Evolutionary conservation across 164 flowering plant species (phyloP).

Genomic region (Dillenia turbinata): DNA sequence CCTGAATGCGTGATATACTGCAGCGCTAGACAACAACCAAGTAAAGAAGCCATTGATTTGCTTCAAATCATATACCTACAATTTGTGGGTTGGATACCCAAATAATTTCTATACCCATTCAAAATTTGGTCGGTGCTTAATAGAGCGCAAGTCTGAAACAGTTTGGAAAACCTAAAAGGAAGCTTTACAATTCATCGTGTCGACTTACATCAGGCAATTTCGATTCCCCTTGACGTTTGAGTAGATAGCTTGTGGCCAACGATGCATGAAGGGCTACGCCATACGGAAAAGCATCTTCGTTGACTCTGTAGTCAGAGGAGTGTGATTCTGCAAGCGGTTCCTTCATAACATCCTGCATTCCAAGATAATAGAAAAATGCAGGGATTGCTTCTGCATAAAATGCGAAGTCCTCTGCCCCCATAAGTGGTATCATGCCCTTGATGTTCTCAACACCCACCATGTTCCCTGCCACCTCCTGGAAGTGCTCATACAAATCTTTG

Average conservation of each 20-base stretch:
- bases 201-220: neutral
- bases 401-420: slow-evolving; percentile 98
- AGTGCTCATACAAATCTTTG: slow-evolving; percentile 59
- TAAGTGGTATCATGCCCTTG: slow-evolving; percentile 48
- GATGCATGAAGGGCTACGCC: slow-evolving; percentile 72
- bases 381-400: slow-evolving; percentile 77
- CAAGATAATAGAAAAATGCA: slow-evolving; percentile 71
- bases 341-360: slow-evolving; percentile 49
- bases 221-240: slow-evolving; percentile 12
- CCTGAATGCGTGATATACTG: too few relatives aligned
- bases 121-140: too few relatives aligned
- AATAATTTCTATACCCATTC: too few relatives aligned
- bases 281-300: slow-evolving; percentile 49
- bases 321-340: slow-evolving; percentile 19
- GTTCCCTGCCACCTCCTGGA: slow-evolving; percentile 48
- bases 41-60: too few relatives aligned
- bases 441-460: slow-evolving; percentile 54
- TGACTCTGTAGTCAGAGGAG: slow-evolving; percentile 39
- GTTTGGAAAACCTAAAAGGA: too few relatives aligned
- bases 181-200: neutral
- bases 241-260: slow-evolving; percentile 40
- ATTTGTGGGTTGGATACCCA: too few relatives aligned
- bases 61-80: too few relatives aligned
- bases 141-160: too few relatives aligned
- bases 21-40: too few relatives aligned